Evolutionary conservation across 495 filamentous ascomycete genomes (phyloP).

Genomic region (Letharia lupina): DNA sequence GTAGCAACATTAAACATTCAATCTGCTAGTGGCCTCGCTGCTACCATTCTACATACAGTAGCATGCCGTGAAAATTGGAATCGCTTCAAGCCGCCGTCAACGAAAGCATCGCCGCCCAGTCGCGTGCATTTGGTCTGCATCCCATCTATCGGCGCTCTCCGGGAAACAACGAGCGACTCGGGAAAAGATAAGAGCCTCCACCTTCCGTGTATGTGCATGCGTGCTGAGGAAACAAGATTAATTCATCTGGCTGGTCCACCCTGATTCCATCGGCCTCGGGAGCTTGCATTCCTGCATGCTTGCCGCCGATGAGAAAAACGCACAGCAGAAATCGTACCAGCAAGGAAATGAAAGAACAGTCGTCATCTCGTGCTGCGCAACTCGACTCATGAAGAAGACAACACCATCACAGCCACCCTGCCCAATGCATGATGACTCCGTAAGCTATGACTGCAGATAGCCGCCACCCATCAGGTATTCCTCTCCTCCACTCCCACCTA

Average conservation of each 20-base stretch:
- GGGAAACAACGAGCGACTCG: conserved; percentile 11
- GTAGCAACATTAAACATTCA: neutral
- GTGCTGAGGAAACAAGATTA: neutral
- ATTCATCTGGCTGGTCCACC: conserved; percentile 4
- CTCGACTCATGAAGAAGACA: conserved; percentile 16
- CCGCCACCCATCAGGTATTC: conserved; percentile 18
- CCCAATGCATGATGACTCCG: conserved; percentile 22
- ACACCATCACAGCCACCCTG: conserved; percentile 9
- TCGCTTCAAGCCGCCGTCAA: neutral
- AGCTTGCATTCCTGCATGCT: conserved; percentile 7
- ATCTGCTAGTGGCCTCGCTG: neutral
- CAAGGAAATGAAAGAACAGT: conserved; percentile 15
- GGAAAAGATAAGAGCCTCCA: conserved; percentile 10
- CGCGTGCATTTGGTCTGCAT: conserved; percentile 5
- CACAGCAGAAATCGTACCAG: conserved; percentile 8
- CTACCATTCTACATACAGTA: neutral
- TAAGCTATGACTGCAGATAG: conserved; percentile 21
- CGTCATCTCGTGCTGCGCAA: conserved; percentile 17
- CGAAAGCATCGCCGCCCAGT: neutral
- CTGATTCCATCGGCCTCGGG: conserved; percentile 13
- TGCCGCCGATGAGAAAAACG: conserved; percentile 11
- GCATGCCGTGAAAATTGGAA: neutral
- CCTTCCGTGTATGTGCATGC: neutral
- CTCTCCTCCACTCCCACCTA: conserved; percentile 28
- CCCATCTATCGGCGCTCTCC: neutral